phyloP scores from a whole-genome alignment of 2,329 filamentous ascomycete genomes.

The Alternaria atra region DNA sequence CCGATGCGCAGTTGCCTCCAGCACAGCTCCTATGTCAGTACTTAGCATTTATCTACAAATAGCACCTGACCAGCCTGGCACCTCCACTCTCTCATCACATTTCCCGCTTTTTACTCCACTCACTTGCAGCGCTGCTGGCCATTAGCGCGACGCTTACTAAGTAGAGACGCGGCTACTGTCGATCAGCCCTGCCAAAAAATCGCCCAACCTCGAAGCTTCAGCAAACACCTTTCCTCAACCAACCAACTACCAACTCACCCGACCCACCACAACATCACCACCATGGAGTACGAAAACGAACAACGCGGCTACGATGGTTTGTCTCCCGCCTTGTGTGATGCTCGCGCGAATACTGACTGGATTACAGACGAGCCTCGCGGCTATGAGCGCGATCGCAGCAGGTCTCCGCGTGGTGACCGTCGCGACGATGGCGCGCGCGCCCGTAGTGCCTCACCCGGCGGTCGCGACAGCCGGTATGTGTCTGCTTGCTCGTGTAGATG shows the following conservation, averaged over 20 bases:
- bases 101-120: slow-evolving; percentile 28
- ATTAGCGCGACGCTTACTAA: slow-evolving; percentile 43
- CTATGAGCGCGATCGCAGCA: slow-evolving; percentile 72
- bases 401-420: slow-evolving; percentile 67
- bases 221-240: slow-evolving; percentile 36
- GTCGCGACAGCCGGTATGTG: slow-evolving; percentile 57
- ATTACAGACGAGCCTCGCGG: slow-evolving; percentile 64
- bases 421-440: slow-evolving; percentile 65
- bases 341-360: slow-evolving; percentile 30
- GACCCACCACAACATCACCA: slow-evolving; percentile 51
- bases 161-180: slow-evolving; percentile 40
- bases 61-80: slow-evolving; percentile 4
- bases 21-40: slow-evolving; percentile 9
- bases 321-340: slow-evolving; percentile 34
- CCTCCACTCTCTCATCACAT: slow-evolving; percentile 9
- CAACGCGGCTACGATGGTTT: slow-evolving; percentile 73
- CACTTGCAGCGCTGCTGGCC: slow-evolving; percentile 28
- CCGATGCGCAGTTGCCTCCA: slow-evolving; percentile 11
- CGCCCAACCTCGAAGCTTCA: slow-evolving; percentile 25
- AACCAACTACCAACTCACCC: slow-evolving; percentile 30
- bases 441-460: slow-evolving; percentile 71
- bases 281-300: slow-evolving; percentile 73
- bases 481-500: slow-evolving; percentile 5
- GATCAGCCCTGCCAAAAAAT: slow-evolving; percentile 47
- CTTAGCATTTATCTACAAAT: slow-evolving; percentile 9